A percentile compares a stretch with the other conserved stretches of the same genome.
These are phyloP conservation scores for Fusarium sp. DNA, from an alignment of 2,329 filamentous ascomycete genomes.

Conservation along the genomic window DNA sequence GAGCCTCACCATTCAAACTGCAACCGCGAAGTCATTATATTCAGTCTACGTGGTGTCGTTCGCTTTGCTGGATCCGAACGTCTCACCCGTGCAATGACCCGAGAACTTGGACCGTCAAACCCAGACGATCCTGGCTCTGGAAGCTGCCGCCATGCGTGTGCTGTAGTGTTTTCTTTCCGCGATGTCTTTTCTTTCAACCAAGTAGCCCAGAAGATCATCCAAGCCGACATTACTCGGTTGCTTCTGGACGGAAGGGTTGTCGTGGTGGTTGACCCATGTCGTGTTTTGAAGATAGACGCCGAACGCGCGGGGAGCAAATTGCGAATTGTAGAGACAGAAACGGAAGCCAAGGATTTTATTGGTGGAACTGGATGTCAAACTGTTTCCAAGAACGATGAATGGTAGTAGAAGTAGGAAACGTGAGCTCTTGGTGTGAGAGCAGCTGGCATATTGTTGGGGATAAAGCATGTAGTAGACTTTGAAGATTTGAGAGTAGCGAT, in stretches of 20 bases:
- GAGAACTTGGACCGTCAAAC: conserved; percentile 40
- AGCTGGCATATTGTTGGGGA: too few species aligned
- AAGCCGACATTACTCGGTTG: conserved; percentile 43
- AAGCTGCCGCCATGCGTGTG: conserved; percentile 39
- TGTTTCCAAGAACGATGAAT: conserved; percentile 38
- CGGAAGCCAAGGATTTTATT: conserved; percentile 43
- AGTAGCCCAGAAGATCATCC: conserved; percentile 45
- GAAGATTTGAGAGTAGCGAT: too few species aligned
- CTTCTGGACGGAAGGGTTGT: conserved; percentile 40
- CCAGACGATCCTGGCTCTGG: conserved; percentile 43
- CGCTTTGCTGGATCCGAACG: conserved; percentile 49
- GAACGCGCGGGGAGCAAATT: conserved; percentile 17
- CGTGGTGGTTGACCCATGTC: conserved; percentile 45
- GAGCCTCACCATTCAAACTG: conserved; percentile 43
- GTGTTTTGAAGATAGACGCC: conserved; percentile 38
- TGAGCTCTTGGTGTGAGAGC: too few species aligned
- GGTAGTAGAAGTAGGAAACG: conserved; percentile 9
- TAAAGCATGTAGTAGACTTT: too few species aligned
- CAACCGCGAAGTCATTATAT: conserved; percentile 45
- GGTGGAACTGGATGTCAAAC: conserved; percentile 46
- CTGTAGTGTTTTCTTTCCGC: conserved; percentile 47
- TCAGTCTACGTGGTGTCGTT: conserved; percentile 47
- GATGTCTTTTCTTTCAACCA: conserved; percentile 47
- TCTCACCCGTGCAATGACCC: conserved; percentile 44
- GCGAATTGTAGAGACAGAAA: conserved; percentile 39